These are phyloP conservation scores for Tricholoma bakamatsutake DNA, from an alignment of 768 basidiomycete species.

Conservation along the genomic window DNA sequence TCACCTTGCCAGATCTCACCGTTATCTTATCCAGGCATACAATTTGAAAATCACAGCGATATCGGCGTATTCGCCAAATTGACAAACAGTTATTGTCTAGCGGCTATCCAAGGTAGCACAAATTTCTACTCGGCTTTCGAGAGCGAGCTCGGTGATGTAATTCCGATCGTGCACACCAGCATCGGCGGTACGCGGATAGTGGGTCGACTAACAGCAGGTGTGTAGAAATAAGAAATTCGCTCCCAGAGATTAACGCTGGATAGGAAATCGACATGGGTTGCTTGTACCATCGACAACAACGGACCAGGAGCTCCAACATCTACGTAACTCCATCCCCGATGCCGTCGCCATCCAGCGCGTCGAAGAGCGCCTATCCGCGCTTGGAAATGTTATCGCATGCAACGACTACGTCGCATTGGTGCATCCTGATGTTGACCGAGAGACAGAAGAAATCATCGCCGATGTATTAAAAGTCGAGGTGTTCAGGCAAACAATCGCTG, in stretches of 20 bases:
- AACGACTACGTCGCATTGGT: slow-evolving; percentile 99
- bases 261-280: slow-evolving; percentile 94
- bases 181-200: slow-evolving; percentile 94
- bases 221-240: slow-evolving; percentile 9
- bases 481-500: slow-evolving; percentile 94
- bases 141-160: slow-evolving; percentile 85
- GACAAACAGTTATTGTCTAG: slow-evolving; percentile 96
- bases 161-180: slow-evolving; percentile 94
- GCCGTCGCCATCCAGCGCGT: slow-evolving; percentile 92
- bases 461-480: slow-evolving; percentile 99
- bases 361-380: slow-evolving; percentile 93
- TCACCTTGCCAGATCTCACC: slow-evolving; percentile 10
- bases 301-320: slow-evolving; percentile 96
- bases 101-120: slow-evolving; percentile 88
- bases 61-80: slow-evolving; percentile 97
- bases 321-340: slow-evolving; percentile 93
- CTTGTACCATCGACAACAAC: slow-evolving; percentile 94
- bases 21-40: slow-evolving; percentile 54
- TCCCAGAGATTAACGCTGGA: neutral
- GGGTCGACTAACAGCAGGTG: slow-evolving; percentile 89
- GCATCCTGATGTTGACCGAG: slow-evolving; percentile 95
- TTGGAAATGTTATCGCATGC: slow-evolving; percentile 97
- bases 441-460: slow-evolving; percentile 99
- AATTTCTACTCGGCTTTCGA: slow-evolving; percentile 99
- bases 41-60: slow-evolving; percentile 93